These are phyloP conservation scores for Calycina marina DNA, from an alignment of 2,329 filamentous ascomycete genomes.

Conservation along the genomic window DNA sequence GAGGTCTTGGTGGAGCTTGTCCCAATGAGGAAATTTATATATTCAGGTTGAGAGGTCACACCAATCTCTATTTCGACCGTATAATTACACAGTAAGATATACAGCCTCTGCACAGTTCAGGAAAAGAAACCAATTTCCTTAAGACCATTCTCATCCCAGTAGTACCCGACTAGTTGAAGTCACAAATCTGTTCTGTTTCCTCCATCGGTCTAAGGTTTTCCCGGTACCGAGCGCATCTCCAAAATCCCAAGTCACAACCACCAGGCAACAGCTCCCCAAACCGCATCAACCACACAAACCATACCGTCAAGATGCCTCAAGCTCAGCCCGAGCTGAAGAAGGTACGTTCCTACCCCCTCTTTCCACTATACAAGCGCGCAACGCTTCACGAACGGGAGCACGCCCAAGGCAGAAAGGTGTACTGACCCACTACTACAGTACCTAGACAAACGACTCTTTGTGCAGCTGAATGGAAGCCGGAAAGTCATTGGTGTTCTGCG, in stretches of 20 bases:
- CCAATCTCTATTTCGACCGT: no score
- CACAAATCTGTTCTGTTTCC: no score
- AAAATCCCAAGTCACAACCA: not conserved
- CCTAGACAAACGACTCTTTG: conserved; percentile 96
- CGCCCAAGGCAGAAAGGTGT: conserved; percentile 42
- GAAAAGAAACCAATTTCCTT: no score
- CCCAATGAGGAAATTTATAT: no score
- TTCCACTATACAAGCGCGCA: conserved; percentile 1
- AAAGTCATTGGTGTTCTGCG: conserved; percentile 91
- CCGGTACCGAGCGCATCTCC: not conserved
- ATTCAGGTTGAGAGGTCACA: no score
- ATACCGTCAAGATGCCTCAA: conserved; percentile 62
- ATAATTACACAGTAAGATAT: no score
- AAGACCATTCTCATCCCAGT: no score
- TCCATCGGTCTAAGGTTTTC: not conserved
- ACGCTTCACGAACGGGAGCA: conserved; percentile 7
- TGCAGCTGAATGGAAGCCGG: conserved; percentile 93
- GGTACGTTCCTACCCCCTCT: conserved; percentile 34
- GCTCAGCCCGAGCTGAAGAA: conserved; percentile 98
- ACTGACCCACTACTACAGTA: conserved; percentile 44
- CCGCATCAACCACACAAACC: conserved; percentile 6
- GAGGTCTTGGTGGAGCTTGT: no score
- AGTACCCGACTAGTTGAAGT: no score
- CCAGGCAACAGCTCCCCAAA: conserved; percentile 1
- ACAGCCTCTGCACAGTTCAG: no score